phyloP scores from a whole-genome alignment of 75 land plant genomes.

The Pinus albicaulis region DNA sequence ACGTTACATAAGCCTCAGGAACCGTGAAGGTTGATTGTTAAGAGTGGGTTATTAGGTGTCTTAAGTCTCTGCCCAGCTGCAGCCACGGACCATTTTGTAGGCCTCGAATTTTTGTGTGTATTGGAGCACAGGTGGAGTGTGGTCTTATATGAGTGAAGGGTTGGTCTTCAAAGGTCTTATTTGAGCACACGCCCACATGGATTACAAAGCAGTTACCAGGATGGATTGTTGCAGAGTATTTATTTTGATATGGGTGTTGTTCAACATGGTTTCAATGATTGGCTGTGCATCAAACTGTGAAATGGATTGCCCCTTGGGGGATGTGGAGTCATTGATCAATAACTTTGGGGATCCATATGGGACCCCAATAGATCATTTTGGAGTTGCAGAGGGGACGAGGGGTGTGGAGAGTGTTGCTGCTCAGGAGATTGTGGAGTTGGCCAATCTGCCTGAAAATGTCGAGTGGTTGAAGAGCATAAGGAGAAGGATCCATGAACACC shows the following conservation, averaged over 20 bases:
- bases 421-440: slow-evolving; percentile 13
- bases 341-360: slow-evolving; percentile 4
- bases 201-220: neutral
- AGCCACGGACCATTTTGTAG: no score
- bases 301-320: slow-evolving; percentile 9
- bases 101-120: neutral
- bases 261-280: neutral
- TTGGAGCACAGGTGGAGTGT: neutral
- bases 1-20: neutral
- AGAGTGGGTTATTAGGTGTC: neutral
- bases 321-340: neutral
- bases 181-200: neutral
- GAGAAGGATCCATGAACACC: slow-evolving; percentile 47
- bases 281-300: neutral
- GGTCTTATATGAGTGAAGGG: neutral
- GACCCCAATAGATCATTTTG: neutral
- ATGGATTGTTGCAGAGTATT: neutral
- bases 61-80: neutral
- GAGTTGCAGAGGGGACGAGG: neutral
- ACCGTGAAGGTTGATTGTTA: neutral
- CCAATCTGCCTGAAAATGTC: slow-evolving; percentile 18
- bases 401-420: neutral
- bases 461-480: slow-evolving; percentile 48
- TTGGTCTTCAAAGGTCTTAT: neutral
- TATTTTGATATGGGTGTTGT: neutral